A percentile compares a stretch with the other conserved stretches of the same genome.
Conservation (phyloP, 352 stramenopile species). For the Pythium utonaiense region DNA sequence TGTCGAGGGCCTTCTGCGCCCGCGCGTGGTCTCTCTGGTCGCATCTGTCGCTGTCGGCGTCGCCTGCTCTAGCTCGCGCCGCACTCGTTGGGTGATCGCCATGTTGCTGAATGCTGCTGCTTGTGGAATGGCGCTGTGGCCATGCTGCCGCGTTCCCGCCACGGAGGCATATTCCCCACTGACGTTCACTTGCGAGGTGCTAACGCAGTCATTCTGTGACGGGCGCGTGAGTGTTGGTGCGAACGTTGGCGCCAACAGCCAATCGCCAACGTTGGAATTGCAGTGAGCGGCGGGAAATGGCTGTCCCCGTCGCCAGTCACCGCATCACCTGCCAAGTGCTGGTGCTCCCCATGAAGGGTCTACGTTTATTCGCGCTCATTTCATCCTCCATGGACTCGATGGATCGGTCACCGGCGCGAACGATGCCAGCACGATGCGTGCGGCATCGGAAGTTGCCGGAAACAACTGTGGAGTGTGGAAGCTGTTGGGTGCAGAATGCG, state of each 20-base stretch:
- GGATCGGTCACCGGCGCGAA: background rate
- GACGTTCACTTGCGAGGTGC: background rate
- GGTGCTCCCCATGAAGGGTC: too few relatives aligned
- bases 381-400: too few relatives aligned
- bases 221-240: background rate
- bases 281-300: too few relatives aligned
- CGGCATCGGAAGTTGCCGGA: background rate
- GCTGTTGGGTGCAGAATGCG: background rate
- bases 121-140: constrained; percentile 2
- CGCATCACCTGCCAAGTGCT: too few relatives aligned
- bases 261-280: background rate
- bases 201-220: background rate
- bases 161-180: background rate
- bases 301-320: too few relatives aligned
- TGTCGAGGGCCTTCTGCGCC: background rate
- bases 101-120: background rate
- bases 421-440: background rate
- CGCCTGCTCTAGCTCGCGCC: constrained; percentile 15
- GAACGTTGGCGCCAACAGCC: background rate
- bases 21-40: background rate
- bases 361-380: too few relatives aligned
- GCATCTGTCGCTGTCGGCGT: constrained; percentile 5
- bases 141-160: too few relatives aligned
- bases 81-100: constrained; percentile 30
- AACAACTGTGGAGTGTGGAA: background rate